These are phyloP conservation scores for Beauveria bassiana DNA, from an alignment of 2,329 filamentous ascomycete genomes.

Conservation along the genomic window DNA sequence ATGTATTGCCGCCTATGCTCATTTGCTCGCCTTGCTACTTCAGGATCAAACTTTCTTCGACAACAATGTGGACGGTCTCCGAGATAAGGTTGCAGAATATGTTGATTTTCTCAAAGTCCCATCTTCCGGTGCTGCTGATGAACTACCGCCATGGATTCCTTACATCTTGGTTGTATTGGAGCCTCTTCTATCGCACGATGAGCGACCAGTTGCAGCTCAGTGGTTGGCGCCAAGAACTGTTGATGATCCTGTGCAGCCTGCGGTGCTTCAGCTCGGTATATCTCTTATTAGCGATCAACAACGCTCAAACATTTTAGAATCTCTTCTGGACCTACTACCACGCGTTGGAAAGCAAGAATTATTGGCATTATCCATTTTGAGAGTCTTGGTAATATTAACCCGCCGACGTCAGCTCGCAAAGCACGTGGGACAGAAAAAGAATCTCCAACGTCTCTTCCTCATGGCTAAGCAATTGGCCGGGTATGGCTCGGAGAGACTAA, in stretches of 20 bases:
- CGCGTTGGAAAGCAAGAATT: constrained; percentile 81
- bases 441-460: constrained; percentile 82
- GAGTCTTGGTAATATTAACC: constrained; percentile 82
- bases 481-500: constrained; percentile 65
- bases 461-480: constrained; percentile 91
- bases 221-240: constrained; percentile 56
- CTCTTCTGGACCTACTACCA: constrained; percentile 76
- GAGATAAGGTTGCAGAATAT: constrained; percentile 67
- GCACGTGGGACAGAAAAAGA: constrained; percentile 75
- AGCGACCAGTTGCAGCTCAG: constrained; percentile 64
- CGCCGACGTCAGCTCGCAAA: constrained; percentile 68
- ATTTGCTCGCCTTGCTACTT: constrained; percentile 80
- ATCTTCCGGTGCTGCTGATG: constrained; percentile 59
- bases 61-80: constrained; percentile 64
- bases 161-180: constrained; percentile 87
- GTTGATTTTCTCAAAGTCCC: constrained; percentile 70
- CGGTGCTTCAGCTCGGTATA: constrained; percentile 54
- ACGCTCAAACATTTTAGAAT: constrained; percentile 63
- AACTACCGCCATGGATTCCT: constrained; percentile 86
- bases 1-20: constrained; percentile 78
- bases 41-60: constrained; percentile 77
- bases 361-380: constrained; percentile 72
- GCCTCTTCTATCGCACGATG: constrained; percentile 81
- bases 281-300: constrained; percentile 51
- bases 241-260: constrained; percentile 39